Evolutionary conservation across 2,329 filamentous ascomycete species (phyloP), one percentile per base, ranked within the genome.

Genomic region (Rhinocladiella similis): DNA sequence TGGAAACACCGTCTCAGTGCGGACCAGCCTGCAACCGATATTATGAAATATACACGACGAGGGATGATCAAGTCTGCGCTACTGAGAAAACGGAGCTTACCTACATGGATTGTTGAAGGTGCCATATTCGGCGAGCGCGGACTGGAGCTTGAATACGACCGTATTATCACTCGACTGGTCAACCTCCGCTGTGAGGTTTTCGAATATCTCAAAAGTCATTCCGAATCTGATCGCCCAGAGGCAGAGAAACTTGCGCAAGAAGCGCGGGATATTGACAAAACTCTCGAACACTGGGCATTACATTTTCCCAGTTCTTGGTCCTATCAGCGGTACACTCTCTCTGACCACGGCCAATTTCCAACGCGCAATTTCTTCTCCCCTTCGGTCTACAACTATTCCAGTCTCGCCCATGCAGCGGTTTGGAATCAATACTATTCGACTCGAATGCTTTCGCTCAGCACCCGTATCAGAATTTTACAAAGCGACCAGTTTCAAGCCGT

Each of bases 101-200:
- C 69, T 18, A 59, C 57, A 12, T 72, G 70, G 70, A 61, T 71
- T 12, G 12, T 54, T 14, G 62, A 70, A 29, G 69, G 69, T 6
- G 42, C 29, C 7, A n/a, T 7, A 4, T 72, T 68, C 57, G 67
- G 68, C 43, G 70, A 72, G 54, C 14, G 49, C n/a, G 64, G 62
- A 5, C 39, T 64, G n/a, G 68, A 69, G 36, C 58, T 69, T 36
- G 63, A 64, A 14, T 70, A 68, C 56, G 69, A 71, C 55, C 42
- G 58, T 25, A 64, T 71, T 13, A 10, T 65, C 19, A 59, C 67
- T 5, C 58, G 59, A 48, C 59, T 65, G 13, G 56, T 60, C 13
- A 63, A 60, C 38, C 48, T 68, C 9, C 66, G 59, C 7, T 39
- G 55, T 38, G 53, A 59, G 18, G 13, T 46, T 33, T 47, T 7